These are phyloP conservation scores for Ophiocordyceps robertsii DNA, from an alignment of 2,329 filamentous ascomycete genomes.

Conservation along the genomic window DNA sequence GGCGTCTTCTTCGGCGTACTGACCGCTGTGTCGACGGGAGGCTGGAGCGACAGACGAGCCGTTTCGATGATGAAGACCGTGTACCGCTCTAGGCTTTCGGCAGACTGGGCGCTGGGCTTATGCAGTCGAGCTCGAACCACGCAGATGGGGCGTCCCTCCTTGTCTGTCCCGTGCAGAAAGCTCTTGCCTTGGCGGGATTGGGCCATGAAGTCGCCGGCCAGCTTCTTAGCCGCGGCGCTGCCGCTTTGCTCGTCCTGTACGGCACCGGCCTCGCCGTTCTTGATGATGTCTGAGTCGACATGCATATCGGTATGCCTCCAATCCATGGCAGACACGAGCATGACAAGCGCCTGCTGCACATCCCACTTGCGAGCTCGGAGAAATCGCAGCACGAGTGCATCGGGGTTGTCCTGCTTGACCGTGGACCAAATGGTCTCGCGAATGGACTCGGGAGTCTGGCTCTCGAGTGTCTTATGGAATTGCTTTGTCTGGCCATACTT, in stretches of 20 bases:
- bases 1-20: background rate
- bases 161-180: slow-evolving; percentile 80
- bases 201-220: slow-evolving; percentile 62
- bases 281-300: slow-evolving; percentile 81
- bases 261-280: slow-evolving; percentile 57
- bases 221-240: slow-evolving; percentile 49
- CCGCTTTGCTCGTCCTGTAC: slow-evolving; percentile 41
- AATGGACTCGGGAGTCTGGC: slow-evolving; percentile 63
- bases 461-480: slow-evolving; percentile 70
- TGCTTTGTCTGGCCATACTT: slow-evolving; percentile 87
- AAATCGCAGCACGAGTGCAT: slow-evolving; percentile 71
- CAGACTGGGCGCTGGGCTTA: slow-evolving; percentile 66
- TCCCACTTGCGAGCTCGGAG: slow-evolving; percentile 92
- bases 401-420: slow-evolving; percentile 91
- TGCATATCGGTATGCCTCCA: slow-evolving; percentile 77
- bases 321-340: slow-evolving; percentile 88
- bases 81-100: slow-evolving; percentile 71
- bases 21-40: slow-evolving; percentile 84
- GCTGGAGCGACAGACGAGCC: slow-evolving; percentile 65
- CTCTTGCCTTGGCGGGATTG: slow-evolving; percentile 88
- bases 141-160: slow-evolving; percentile 73
- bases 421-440: slow-evolving; percentile 78
- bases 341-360: slow-evolving; percentile 79
- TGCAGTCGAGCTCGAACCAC: slow-evolving; percentile 75
- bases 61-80: slow-evolving; percentile 94